phyloP scores from a whole-genome alignment of 306 rosid species.

The Sicyos baderoa region DNA sequence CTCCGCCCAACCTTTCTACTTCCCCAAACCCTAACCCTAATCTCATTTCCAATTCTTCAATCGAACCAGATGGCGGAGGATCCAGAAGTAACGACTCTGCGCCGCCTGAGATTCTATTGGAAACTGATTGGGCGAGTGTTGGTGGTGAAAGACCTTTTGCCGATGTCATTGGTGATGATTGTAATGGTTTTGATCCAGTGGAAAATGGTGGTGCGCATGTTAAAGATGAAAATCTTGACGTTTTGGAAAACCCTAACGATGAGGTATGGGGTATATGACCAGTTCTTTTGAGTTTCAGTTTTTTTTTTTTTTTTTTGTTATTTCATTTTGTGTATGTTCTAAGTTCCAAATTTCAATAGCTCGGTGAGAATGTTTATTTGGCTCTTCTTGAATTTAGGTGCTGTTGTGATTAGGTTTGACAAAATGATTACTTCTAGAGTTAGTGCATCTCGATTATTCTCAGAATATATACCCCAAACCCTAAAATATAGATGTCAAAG shows the following conservation, averaged over 20 bases:
- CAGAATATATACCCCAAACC: no score
- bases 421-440: no score
- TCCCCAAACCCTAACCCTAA: conserved; percentile 21
- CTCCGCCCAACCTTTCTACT: conserved; percentile 18
- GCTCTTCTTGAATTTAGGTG: conserved; percentile 2
- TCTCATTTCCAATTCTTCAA: conserved; percentile 30
- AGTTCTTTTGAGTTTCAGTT: background rate
- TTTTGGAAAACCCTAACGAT: conserved; percentile 29
- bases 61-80: conserved; percentile 20
- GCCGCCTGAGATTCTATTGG: conserved; percentile 14
- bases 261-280: conserved; percentile 27
- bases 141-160: conserved; percentile 45
- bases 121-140: conserved; percentile 21
- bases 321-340: background rate
- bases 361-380: background rate
- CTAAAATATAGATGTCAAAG: no score
- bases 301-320: background rate
- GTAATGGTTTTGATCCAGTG: conserved; percentile 25
- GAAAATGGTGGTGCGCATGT: conserved; percentile 24
- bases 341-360: background rate
- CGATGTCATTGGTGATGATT: conserved; percentile 24
- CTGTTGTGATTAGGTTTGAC: background rate
- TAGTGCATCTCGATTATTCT: no score
- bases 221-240: conserved; percentile 24
- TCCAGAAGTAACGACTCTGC: conserved; percentile 14